phyloP scores from a whole-genome alignment of 495 filamentous ascomycete species.

The Trichocladium antarcticum region DNA sequence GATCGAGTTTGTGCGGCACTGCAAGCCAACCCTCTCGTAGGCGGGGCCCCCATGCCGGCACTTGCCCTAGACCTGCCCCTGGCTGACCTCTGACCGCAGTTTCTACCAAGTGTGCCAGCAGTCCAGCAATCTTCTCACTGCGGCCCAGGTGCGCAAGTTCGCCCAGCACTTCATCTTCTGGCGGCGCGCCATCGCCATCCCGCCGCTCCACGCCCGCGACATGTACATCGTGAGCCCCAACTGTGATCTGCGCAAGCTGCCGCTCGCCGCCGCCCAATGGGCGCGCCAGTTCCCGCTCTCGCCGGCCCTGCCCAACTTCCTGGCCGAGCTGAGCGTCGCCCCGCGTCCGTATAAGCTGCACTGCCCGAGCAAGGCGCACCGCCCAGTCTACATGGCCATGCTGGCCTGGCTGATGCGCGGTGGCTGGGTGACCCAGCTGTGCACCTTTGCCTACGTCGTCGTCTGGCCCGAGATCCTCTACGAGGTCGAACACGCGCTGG shows the following conservation, averaged over 20 bases:
- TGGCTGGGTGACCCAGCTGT: constrained; percentile 84
- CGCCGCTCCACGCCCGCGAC: constrained; percentile 78
- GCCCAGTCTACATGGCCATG: constrained; percentile 75
- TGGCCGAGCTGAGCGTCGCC: constrained; percentile 60
- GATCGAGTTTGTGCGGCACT: constrained; percentile 70
- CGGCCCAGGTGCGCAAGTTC: constrained; percentile 69
- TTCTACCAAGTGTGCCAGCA: constrained; percentile 66
- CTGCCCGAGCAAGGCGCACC: constrained; percentile 82
- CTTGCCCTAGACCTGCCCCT: too few relatives aligned
- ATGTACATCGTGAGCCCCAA: constrained; percentile 92
- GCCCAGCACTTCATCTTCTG: constrained; percentile 91
- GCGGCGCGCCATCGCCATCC: constrained; percentile 83
- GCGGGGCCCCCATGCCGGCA: constrained; percentile 4
- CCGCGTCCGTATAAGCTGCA: constrained; percentile 70
- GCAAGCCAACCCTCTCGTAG: constrained; percentile 71
- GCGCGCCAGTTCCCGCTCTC: constrained; percentile 65
- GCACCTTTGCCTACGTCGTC: constrained; percentile 75
- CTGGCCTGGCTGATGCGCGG: constrained; percentile 84
- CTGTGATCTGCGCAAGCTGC: constrained; percentile 65
- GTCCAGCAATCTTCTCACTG: constrained; percentile 52
- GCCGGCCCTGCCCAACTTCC: constrained; percentile 71
- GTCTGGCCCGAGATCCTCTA: constrained; percentile 52
- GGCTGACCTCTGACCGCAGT: constrained; percentile 14
- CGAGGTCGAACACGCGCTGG: constrained; percentile 46
- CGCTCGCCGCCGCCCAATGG: constrained; percentile 60